phyloP scores from a whole-genome alignment of 2,329 filamentous ascomycete species.

The Cytospora paraplurivora region DNA sequence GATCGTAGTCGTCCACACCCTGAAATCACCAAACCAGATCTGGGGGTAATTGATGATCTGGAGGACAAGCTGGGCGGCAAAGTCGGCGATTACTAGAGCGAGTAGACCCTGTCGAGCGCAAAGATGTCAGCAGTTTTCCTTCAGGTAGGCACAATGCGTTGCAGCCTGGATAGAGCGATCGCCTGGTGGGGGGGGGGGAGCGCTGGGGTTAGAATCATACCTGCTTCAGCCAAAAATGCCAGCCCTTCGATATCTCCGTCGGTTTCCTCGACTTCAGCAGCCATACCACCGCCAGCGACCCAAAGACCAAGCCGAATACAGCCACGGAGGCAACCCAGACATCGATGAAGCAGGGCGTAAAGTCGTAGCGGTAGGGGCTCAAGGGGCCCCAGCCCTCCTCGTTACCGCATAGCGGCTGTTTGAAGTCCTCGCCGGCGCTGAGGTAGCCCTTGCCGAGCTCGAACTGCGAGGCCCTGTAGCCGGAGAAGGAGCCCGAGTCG shows the following conservation, averaged over 20 bases:
- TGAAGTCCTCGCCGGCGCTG: constrained; percentile 48
- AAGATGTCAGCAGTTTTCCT: constrained; percentile 24
- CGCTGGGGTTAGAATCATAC: constrained; percentile 47
- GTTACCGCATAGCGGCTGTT: constrained; percentile 83
- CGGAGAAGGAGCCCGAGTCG: constrained; percentile 63
- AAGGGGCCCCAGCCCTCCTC: constrained; percentile 93
- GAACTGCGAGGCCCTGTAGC: constrained; percentile 50
- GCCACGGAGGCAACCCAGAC: constrained; percentile 81
- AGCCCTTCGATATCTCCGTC: constrained; percentile 73
- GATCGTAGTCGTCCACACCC: constrained; percentile 78
- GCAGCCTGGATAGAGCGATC: too few relatives aligned
- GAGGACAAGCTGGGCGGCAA: constrained; percentile 71
- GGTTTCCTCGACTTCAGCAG: constrained; percentile 70
- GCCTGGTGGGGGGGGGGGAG: neutral
- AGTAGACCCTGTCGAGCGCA: constrained; percentile 54
- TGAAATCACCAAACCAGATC: constrained; percentile 79
- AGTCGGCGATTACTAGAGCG: constrained; percentile 66
- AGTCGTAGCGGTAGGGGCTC: constrained; percentile 84
- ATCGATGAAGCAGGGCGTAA: constrained; percentile 97
- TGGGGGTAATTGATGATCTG: constrained; percentile 71
- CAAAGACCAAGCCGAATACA: constrained; percentile 75
- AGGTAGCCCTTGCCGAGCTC: constrained; percentile 64
- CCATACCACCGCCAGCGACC: constrained; percentile 77
- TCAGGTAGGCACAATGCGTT: neutral
- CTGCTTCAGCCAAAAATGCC: constrained; percentile 92